Conservation (phyloP, 2,329 filamentous ascomycete genomes). For the Pestalotiopsis sp. region DNA sequence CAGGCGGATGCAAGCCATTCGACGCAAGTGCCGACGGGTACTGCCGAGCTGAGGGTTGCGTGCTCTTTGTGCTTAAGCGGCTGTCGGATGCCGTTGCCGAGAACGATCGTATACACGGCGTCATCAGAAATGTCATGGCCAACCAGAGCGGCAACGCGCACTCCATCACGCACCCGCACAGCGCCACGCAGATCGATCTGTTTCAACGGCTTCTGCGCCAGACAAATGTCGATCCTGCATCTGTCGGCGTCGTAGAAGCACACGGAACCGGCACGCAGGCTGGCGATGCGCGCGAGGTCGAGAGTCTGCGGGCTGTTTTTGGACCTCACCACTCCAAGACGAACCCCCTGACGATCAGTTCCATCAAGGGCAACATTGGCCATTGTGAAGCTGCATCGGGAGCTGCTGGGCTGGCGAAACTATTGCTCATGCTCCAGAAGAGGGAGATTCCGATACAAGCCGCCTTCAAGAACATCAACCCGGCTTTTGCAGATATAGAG, state of each 20-base stretch:
- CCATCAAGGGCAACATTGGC: conserved; percentile 33
- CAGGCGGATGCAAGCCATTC: conserved; percentile 50
- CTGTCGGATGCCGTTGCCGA: conserved; percentile 51
- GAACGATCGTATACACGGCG: conserved; percentile 48
- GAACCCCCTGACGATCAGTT: conserved; percentile 21
- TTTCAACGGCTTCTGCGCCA: conserved; percentile 27
- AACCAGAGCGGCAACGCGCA: conserved; percentile 35
- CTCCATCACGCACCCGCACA: conserved; percentile 29
- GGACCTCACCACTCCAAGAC: not conserved
- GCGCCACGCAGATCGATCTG: conserved; percentile 27
- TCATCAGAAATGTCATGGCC: conserved; percentile 37
- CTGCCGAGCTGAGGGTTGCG: conserved; percentile 52
- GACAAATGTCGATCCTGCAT: conserved; percentile 22
- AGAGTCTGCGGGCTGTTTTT: conserved; percentile 20
- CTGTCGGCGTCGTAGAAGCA: conserved; percentile 35
- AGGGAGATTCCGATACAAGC: conserved; percentile 24
- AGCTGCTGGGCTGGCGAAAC: conserved; percentile 31
- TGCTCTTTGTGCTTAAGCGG: conserved; percentile 50
- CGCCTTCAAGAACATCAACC: conserved; percentile 28
- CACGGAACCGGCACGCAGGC: conserved; percentile 40
- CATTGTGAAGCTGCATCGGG: conserved; percentile 31
- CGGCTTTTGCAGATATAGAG: conserved; percentile 22
- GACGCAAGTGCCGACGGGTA: conserved; percentile 54
- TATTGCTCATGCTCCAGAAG: conserved; percentile 33
- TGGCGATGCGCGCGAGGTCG: conserved; percentile 30